A percentile compares a stretch with the other conserved stretches of the same genome.
Evolutionary conservation across 2,329 filamentous ascomycete genomes (phyloP).

Genomic region (Phoma sp.): DNA sequence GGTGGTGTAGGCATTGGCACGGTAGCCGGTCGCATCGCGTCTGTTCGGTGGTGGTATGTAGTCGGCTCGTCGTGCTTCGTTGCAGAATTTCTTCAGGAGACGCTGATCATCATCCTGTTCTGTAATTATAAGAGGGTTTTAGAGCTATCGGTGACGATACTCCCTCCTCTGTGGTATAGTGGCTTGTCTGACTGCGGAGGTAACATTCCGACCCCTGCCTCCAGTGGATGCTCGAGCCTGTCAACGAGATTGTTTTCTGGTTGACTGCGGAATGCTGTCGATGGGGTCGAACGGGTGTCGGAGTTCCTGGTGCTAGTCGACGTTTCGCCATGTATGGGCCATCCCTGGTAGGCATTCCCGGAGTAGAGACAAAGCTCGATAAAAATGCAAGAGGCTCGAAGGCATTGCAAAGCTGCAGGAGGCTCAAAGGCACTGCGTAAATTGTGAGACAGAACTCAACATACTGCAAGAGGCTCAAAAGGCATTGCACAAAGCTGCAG

Average conservation of each 20-base stretch:
- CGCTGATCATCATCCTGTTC: not conserved
- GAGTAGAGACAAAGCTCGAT: no score
- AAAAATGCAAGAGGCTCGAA: conserved; percentile 4
- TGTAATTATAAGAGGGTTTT: not conserved
- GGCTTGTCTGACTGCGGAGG: not conserved
- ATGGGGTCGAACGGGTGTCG: not conserved
- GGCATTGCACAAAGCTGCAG: conserved; percentile 3
- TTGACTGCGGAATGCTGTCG: not conserved
- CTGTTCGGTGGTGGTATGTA: conserved; percentile 6
- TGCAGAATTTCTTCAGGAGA: not conserved
- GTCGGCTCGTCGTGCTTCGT: conserved; percentile 15
- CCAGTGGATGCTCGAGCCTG: conserved; percentile 1
- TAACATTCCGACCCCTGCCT: not conserved
- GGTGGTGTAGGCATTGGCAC: not conserved
- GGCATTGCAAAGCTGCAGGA: conserved; percentile 7
- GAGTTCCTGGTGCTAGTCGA: not conserved
- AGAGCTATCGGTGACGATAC: not conserved
- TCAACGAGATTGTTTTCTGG: not conserved
- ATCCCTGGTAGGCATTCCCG: conserved; percentile 3
- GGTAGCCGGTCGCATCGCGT: conserved; percentile 11
- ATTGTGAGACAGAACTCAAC: no score
- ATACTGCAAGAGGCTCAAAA: conserved; percentile 4
- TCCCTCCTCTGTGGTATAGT: not conserved
- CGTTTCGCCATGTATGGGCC: not conserved
- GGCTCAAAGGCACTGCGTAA: no score